Evolutionary conservation across 805 yeast species (phyloP).

Genomic region (Wickerhamiella brachini): DNA sequence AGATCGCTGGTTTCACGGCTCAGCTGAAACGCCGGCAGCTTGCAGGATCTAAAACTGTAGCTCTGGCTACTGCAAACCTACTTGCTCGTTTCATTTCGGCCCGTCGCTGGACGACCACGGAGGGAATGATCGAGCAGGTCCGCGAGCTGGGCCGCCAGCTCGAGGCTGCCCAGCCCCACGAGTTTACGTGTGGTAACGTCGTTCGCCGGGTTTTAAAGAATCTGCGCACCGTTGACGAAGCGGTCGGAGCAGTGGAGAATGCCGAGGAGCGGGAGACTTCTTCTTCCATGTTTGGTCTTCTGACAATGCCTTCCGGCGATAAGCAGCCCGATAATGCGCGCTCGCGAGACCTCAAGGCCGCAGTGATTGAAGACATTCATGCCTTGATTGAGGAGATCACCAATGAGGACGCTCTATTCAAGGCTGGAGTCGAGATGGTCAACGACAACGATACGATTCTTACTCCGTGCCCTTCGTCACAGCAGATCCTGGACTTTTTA

Average conservation of each 20-base stretch:
- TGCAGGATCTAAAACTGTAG: constrained; percentile 66
- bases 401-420: constrained; percentile 80
- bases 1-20: constrained; percentile 21
- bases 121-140: constrained; percentile 56
- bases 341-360: constrained; percentile 16
- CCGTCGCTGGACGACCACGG: constrained; percentile 72
- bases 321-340: constrained; percentile 11
- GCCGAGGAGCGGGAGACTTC: constrained; percentile 8
- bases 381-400: constrained; percentile 85
- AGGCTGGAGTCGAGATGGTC: constrained; percentile 82
- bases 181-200: constrained; percentile 79
- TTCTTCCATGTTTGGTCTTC: constrained; percentile 67
- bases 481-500: constrained; percentile 76
- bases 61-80: constrained; percentile 75
- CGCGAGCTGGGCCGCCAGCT: constrained; percentile 59
- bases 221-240: constrained; percentile 74
- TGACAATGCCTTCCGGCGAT: constrained; percentile 36
- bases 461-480: constrained; percentile 91
- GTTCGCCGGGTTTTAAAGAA: constrained; percentile 78
- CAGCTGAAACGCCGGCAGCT: constrained; percentile 71
- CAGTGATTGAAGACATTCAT: constrained; percentile 28
- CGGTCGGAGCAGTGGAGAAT: constrained; percentile 7
- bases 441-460: constrained; percentile 62
- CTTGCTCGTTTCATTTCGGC: constrained; percentile 79
- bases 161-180: constrained; percentile 70